phyloP scores from a whole-genome alignment of 345 rosid genomes.

The Ailanthus altissimus region DNA sequence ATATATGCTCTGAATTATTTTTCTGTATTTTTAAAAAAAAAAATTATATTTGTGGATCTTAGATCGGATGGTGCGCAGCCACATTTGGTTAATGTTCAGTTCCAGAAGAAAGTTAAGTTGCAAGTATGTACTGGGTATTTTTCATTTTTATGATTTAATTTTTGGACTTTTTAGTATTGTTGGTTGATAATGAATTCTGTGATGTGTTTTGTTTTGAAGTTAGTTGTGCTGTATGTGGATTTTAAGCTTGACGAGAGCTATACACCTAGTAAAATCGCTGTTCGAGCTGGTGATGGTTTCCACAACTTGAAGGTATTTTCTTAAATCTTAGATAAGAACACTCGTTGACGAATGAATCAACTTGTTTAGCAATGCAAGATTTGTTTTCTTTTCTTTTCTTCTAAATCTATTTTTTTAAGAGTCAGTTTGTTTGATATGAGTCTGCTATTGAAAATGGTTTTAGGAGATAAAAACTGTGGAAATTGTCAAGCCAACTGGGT shows the following conservation, averaged over 20 bases:
- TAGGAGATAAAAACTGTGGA: slow-evolving; percentile 89
- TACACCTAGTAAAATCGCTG: slow-evolving; percentile 81
- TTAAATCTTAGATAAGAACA: neutral
- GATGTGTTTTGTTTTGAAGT: slow-evolving; percentile 39
- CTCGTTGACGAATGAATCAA: neutral
- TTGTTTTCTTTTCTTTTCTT: slow-evolving; percentile 2
- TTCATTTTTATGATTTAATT: neutral
- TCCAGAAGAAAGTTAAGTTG: slow-evolving; percentile 92
- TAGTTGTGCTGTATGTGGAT: slow-evolving; percentile 78
- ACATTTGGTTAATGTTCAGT: slow-evolving; percentile 88
- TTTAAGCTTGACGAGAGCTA: slow-evolving; percentile 96
- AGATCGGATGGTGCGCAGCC: slow-evolving; percentile 99
- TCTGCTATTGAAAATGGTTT: slow-evolving; percentile 10
- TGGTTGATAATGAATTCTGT: neutral
- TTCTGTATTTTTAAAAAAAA: slow-evolving; percentile 15
- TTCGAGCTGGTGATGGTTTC: slow-evolving; percentile 93
- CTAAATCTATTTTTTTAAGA: neutral
- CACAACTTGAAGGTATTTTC: slow-evolving; percentile 40
- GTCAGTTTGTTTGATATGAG: neutral
- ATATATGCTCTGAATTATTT: neutral
- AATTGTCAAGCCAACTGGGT: slow-evolving; percentile 83
- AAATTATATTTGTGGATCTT: slow-evolving; percentile 2
- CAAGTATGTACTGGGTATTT: slow-evolving; percentile 44
- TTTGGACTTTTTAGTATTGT: slow-evolving; percentile 7
- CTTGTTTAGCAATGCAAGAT: neutral